phyloP scores from a whole-genome alignment of 176 grass and related monocot genomes.

The Hordeum marinum region DNA sequence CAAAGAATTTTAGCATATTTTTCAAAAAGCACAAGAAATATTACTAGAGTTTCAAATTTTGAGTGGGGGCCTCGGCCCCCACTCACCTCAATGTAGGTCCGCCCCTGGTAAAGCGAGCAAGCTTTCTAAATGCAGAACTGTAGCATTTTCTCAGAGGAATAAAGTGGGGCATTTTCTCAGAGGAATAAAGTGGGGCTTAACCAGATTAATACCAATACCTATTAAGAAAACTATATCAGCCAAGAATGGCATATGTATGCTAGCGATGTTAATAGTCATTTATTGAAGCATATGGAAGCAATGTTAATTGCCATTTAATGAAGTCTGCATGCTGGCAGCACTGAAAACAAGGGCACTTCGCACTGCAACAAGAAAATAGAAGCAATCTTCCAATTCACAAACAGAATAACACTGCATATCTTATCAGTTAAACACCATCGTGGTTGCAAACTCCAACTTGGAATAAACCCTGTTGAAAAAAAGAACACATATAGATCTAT shows the following conservation, averaged over 20 bases:
- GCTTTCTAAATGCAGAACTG: conserved; percentile 5
- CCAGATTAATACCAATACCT: background rate
- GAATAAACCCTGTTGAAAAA: conserved; percentile 48
- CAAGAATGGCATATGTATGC: background rate
- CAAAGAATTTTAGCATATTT: too few species aligned
- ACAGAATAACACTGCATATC: conserved; percentile 20
- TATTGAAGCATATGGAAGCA: background rate
- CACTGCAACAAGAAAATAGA: conserved; percentile 5
- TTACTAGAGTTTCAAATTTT: too few species aligned
- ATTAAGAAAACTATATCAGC: background rate
- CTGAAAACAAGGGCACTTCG: background rate
- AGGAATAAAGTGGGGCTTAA: background rate
- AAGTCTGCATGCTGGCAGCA: background rate
- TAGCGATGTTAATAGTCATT: background rate
- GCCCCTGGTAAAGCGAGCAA: background rate
- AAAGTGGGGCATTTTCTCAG: background rate
- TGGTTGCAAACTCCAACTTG: conserved; percentile 25
- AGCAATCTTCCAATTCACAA: background rate
- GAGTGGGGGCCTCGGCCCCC: too few species aligned
- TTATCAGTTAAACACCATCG: conserved; percentile 24
- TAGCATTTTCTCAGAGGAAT: background rate
- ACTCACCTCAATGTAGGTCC: too few species aligned
- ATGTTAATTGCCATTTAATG: conserved; percentile 1
- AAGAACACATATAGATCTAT: conserved; percentile 29
- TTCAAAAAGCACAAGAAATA: too few species aligned